Evolutionary conservation across 371 early-diverging fungal species (phyloP).

Genomic region (Mortierella sp.): DNA sequence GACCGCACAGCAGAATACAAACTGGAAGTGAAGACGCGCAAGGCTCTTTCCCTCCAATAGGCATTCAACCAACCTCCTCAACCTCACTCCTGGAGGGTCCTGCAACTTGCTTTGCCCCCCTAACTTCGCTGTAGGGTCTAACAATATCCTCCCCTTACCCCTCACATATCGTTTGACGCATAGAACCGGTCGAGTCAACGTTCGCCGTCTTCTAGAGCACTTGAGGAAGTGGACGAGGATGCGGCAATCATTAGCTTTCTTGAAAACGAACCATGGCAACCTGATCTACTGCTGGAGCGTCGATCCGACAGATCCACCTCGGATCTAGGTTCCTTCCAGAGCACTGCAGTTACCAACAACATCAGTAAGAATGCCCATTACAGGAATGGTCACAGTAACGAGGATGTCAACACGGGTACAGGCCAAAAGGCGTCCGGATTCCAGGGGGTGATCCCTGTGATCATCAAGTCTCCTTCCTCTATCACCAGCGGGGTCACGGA

Average conservation of each 20-base stretch:
- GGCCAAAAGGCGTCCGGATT: conserved; percentile 5
- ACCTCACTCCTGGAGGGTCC: not conserved
- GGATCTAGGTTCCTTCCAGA: not conserved
- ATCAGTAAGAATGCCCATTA: not conserved
- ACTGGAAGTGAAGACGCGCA: too few species aligned
- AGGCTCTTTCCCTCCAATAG: not conserved
- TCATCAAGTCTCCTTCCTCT: conserved; percentile 43
- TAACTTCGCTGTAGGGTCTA: not conserved
- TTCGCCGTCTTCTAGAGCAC: conserved; percentile 23
- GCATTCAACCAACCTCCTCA: not conserved
- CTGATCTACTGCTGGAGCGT: conserved; percentile 47
- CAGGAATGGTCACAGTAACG: too few species aligned
- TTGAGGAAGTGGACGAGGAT: conserved; percentile 49
- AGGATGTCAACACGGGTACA: too few species aligned
- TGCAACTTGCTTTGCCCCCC: too few species aligned
- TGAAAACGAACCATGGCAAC: conserved; percentile 55
- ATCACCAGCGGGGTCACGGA: conserved; percentile 31
- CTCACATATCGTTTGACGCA: not conserved
- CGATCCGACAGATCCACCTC: conserved; percentile 18
- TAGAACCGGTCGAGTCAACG: conserved; percentile 38
- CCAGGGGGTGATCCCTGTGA: conserved; percentile 41
- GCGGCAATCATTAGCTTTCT: conserved; percentile 46
- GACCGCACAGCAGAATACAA: too few species aligned
- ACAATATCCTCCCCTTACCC: not conserved
- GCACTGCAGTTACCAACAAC: not conserved